Percentiles rank a stretch among this genome's conserved stretches.
Evolutionary conservation across 768 basidiomycete species (phyloP).

Genomic region (Xerocomus brunneocitrinus): DNA sequence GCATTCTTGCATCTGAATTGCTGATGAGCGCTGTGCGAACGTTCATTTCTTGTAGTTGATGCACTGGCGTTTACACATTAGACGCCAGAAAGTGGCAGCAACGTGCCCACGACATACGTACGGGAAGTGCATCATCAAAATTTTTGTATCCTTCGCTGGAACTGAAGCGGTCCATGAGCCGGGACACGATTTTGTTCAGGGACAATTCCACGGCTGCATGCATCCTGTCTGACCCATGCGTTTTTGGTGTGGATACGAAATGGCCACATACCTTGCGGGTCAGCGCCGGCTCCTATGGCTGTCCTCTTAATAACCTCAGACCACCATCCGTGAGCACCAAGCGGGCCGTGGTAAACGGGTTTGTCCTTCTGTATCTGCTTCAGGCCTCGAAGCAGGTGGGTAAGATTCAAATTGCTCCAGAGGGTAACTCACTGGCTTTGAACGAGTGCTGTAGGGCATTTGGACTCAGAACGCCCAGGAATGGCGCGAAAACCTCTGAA

Average conservation of each 20-base stretch:
- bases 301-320: constrained; percentile 69
- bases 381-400: constrained; percentile 33
- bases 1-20: constrained; percentile 69
- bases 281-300: constrained; percentile 70
- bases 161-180: constrained; percentile 64
- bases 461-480: constrained; percentile 58
- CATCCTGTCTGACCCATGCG: constrained; percentile 16
- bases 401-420: neutral
- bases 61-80: constrained; percentile 33
- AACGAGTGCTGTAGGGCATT: constrained; percentile 53
- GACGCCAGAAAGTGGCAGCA: neutral
- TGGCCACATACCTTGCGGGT: constrained; percentile 43
- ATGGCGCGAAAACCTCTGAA: constrained; percentile 60
- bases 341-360: constrained; percentile 47
- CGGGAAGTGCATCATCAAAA: constrained; percentile 50
- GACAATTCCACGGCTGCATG: constrained; percentile 49
- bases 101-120: constrained; percentile 30
- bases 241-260: constrained; percentile 16
- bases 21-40: constrained; percentile 59
- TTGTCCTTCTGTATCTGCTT: constrained; percentile 51
- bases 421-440: constrained; percentile 41
- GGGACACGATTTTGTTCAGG: constrained; percentile 52
- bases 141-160: constrained; percentile 64
- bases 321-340: constrained; percentile 66
- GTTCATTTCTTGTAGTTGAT: constrained; percentile 39